Evolutionary conservation across 495 filamentous ascomycete genomes (phyloP), one percentile per base, ranked within the genome.

Genomic region (Penicillium coprophilum): DNA sequence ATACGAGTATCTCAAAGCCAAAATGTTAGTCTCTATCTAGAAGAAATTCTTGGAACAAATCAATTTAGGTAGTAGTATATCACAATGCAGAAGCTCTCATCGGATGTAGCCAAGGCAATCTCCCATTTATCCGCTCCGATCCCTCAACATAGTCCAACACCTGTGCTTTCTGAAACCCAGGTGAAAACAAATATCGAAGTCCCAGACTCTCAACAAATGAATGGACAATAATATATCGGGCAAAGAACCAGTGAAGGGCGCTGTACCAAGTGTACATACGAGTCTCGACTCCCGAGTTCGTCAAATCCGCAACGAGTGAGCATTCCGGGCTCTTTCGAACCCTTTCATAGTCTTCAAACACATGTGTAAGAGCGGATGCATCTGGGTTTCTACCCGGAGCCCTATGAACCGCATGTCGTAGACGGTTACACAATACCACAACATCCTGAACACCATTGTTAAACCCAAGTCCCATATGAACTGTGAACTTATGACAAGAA

Each of bases 371-470:
- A 13, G 21, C 32, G 6, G 27, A n/a, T 6, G 20, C 11, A 46
- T 31, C 47, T 27, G 54, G 57, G 24, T 24, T 38, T 15, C 32
- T 28, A 17, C 47, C 15, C n/a, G 53, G 15, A 8, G 48, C 30
- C 13, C 4, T 36, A 6, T 44, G 21, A 30, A 60, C 19, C 11
- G 43, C 36, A 27, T 38, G 28, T 11, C 55, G 50, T 2, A 75
- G 58, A n/a, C 61, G 30, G 50, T 75, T 75, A 41, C 68, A 69
- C 2, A 77, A 63, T 13, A 66, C 66, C 21, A 71, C 62, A 1
- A 69, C 61, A 55, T 75, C 71, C 39, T 72, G 60, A 36, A 77
- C 58, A 9, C 71, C 70, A 34, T 63, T 56, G 49, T 70, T 73
- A 24, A 66, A 69, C 11, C 72, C 73, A 13, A 67, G 66, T 0